Conservation (phyloP, 2,329 filamentous ascomycete genomes). For the Fusarium duplospermum region DNA sequence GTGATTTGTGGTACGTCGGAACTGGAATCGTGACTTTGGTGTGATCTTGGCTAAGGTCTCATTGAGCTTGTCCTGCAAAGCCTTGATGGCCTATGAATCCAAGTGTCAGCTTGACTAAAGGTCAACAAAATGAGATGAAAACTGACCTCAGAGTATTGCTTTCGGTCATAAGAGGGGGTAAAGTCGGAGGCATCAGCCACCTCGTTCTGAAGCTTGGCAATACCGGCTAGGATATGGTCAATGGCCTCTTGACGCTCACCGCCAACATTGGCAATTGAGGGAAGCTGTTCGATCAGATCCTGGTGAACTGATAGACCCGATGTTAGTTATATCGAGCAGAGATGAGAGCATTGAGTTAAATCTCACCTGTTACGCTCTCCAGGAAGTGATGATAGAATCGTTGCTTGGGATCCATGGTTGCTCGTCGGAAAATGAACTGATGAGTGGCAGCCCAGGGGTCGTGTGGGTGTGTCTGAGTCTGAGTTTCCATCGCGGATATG, state of each 20-base stretch:
- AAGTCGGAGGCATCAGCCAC: slow-evolving; percentile 86
- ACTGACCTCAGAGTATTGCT: slow-evolving; percentile 81
- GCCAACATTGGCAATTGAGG: slow-evolving; percentile 68
- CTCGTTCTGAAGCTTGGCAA: slow-evolving; percentile 83
- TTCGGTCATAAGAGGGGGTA: slow-evolving; percentile 89
- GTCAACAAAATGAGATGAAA: neutral
- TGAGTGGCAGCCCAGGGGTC: slow-evolving; percentile 40
- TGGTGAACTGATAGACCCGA: slow-evolving; percentile 72
- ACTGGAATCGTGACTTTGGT: slow-evolving; percentile 85
- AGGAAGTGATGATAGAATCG: slow-evolving; percentile 89
- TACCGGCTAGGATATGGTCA: slow-evolving; percentile 82
- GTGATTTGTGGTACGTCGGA: slow-evolving; percentile 63
- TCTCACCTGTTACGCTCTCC: slow-evolving; percentile 75
- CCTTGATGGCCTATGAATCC: slow-evolving; percentile 77
- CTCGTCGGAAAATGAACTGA: slow-evolving; percentile 37
- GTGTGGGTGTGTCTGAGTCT: slow-evolving; percentile 34
- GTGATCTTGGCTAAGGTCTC: slow-evolving; percentile 74
- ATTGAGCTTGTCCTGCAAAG: slow-evolving; percentile 81
- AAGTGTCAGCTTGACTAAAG: slow-evolving; percentile 5
- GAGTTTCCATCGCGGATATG: slow-evolving; percentile 40
- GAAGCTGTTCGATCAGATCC: slow-evolving; percentile 77
- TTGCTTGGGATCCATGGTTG: slow-evolving; percentile 68
- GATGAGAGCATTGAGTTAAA: neutral
- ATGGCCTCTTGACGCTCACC: slow-evolving; percentile 84
- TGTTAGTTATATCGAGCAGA: slow-evolving; percentile 10